Evolutionary conservation across 345 rosid genomes (phyloP).

Genomic region (Raphanus raphanistrum): DNA sequence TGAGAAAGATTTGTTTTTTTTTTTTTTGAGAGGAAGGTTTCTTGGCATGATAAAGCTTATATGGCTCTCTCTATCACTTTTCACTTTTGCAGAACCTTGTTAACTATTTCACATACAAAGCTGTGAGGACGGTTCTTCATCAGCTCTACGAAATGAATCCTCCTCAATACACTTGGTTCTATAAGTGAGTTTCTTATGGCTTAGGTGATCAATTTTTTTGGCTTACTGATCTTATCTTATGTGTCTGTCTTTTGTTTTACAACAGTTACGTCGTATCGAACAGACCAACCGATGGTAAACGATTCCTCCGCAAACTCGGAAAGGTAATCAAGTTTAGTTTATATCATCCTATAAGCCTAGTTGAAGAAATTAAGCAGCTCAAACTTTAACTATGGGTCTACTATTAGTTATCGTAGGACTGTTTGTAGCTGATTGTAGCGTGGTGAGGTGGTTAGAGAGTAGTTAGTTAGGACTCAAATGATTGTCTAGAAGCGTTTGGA

Average conservation of each 20-base stretch:
- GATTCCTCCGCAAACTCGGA: conserved; percentile 66
- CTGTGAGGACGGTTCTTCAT: conserved; percentile 81
- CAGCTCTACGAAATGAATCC: conserved; percentile 99
- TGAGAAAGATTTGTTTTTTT: conserved; percentile 29
- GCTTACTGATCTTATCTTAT: background rate
- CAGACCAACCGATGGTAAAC: conserved; percentile 86
- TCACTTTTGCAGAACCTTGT: conserved; percentile 62
- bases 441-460: background rate
- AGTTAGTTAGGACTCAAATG: background rate
- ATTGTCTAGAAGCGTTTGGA: background rate
- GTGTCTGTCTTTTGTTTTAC: conserved; percentile 14
- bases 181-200: conserved; percentile 57
- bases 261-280: conserved; percentile 62
- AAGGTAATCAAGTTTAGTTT: conserved; percentile 48
- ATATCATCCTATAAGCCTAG: background rate
- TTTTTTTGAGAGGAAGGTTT: background rate
- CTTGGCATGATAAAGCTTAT: background rate
- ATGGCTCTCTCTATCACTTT: background rate
- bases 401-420: conserved; percentile 8
- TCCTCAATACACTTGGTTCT: conserved; percentile 77
- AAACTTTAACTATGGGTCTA: background rate
- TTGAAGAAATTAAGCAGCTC: conserved; percentile 2
- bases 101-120: conserved; percentile 91
- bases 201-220: too few species aligned
- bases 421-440: background rate